Conservation (phyloP, 148 eudicot genomes). For the Rhododendron simsii region DNA sequence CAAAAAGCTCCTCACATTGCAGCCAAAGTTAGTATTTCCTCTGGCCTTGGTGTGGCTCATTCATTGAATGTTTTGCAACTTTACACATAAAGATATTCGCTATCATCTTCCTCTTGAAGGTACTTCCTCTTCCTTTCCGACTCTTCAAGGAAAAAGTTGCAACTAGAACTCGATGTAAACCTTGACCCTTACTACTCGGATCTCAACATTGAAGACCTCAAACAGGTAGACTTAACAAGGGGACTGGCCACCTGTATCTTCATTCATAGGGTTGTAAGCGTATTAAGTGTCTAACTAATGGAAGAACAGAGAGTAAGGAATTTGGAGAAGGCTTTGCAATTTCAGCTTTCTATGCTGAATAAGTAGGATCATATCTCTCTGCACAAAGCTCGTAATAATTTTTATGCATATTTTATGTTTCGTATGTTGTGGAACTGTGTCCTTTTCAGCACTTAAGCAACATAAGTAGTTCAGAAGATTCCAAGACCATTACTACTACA, state of each 20-base stretch:
- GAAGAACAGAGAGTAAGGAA: background rate
- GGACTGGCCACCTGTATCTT: background rate
- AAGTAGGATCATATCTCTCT: background rate
- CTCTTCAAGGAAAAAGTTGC: conserved; percentile 49
- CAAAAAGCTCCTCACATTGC: conserved; percentile 70
- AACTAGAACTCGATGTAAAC: conserved; percentile 79
- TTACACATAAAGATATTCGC: background rate
- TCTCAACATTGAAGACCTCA: conserved; percentile 55
- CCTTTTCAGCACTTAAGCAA: conserved; percentile 45
- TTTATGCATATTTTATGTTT: background rate
- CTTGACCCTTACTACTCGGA: conserved; percentile 76
- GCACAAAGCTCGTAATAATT: background rate
- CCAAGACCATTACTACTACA: conserved; percentile 45
- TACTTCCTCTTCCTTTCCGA: conserved; percentile 74
- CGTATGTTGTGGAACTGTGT: background rate
- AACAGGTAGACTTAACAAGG: conserved; percentile 36
- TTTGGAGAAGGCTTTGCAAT: background rate
- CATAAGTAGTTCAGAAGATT: conserved; percentile 44
- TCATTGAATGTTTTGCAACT: background rate
- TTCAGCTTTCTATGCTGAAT: background rate
- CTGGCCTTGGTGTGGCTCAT: background rate
- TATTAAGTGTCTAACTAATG: no score
- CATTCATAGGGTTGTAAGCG: background rate
- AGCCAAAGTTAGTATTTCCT: conserved; percentile 44
- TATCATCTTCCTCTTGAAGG: conserved; percentile 20